Percentiles rank a stretch among this genome's conserved stretches.
Conservation (phyloP, 2,329 filamentous ascomycete species). For the Conoideocrella luteorostrata region DNA sequence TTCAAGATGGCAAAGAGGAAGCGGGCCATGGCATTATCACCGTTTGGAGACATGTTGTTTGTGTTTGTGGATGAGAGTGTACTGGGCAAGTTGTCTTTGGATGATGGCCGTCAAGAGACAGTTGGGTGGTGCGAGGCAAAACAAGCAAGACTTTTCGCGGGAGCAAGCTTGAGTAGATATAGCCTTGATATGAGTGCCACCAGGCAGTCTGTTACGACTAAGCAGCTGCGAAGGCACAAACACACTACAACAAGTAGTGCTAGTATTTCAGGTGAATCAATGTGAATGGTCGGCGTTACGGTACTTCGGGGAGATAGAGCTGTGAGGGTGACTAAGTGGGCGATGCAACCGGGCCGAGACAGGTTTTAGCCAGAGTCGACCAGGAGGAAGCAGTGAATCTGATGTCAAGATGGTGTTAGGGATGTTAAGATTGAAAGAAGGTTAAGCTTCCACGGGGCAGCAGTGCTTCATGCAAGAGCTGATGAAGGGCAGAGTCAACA, state of each 20-base stretch:
- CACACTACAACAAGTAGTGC: background rate
- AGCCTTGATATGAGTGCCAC: too few relatives aligned
- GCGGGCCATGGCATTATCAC: constrained; percentile 50
- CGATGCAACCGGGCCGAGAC: background rate
- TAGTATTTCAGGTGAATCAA: background rate
- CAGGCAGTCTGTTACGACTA: too few relatives aligned
- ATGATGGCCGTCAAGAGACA: too few relatives aligned
- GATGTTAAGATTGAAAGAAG: background rate
- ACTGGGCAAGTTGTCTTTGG: too few relatives aligned
- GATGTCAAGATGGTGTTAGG: background rate
- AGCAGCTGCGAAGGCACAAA: background rate
- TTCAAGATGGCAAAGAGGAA: constrained; percentile 54
- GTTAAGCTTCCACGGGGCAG: background rate
- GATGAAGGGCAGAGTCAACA: background rate
- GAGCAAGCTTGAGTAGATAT: too few relatives aligned
- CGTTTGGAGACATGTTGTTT: constrained; percentile 42
- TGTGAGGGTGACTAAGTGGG: background rate
- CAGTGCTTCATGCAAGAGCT: background rate
- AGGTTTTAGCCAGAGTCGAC: background rate
- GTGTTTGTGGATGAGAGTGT: background rate
- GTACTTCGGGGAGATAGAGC: background rate
- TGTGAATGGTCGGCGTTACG: background rate
- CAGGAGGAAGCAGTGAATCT: background rate
- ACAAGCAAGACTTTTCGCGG: too few relatives aligned
- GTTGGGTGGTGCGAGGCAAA: too few relatives aligned